These are phyloP conservation scores for Eimeria maxima DNA, from an alignment of 169 alveolate genomes.

Conservation along the genomic window DNA sequence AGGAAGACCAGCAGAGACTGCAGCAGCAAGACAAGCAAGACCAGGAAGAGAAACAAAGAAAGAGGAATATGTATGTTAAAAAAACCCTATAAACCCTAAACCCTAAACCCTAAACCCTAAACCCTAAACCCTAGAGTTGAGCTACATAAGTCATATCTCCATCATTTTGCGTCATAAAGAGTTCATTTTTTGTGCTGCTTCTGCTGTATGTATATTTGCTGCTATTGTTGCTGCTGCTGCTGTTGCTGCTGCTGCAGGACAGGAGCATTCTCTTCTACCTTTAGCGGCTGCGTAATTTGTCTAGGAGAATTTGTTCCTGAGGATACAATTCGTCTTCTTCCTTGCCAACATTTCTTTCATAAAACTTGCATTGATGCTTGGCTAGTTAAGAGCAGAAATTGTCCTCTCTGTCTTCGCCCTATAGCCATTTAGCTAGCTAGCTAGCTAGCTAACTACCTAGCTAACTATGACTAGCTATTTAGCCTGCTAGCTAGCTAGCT, in stretches of 20 bases:
- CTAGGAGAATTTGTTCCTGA: conserved; percentile 10
- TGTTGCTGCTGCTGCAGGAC: not conserved
- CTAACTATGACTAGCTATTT: no score
- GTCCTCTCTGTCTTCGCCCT: conserved; percentile 86
- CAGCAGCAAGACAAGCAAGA: not conserved
- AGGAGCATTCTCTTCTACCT: not conserved
- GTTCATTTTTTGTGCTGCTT: not conserved
- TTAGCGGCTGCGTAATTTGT: conserved; percentile 57
- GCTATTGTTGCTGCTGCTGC: not conserved
- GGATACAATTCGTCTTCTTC: conserved; percentile 86
- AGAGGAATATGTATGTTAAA: not conserved
- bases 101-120: conserved; percentile 3
- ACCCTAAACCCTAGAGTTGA: not conserved
- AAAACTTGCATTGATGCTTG: conserved; percentile 87
- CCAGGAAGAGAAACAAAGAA: not conserved
- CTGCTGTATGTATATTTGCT: not conserved
- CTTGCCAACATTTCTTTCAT: conserved; percentile 88
- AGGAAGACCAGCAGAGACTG: not conserved
- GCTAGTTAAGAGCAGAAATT: conserved; percentile 85
- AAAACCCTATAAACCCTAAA: not conserved
- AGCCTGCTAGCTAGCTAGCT: no score
- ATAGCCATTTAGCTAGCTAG: not conserved
- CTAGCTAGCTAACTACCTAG: no score
- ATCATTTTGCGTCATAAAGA: no score
- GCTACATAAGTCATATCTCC: no score